phyloP scores from a whole-genome alignment of 225 moss, liverwort and hornwort species.

The Asterella californica region DNA sequence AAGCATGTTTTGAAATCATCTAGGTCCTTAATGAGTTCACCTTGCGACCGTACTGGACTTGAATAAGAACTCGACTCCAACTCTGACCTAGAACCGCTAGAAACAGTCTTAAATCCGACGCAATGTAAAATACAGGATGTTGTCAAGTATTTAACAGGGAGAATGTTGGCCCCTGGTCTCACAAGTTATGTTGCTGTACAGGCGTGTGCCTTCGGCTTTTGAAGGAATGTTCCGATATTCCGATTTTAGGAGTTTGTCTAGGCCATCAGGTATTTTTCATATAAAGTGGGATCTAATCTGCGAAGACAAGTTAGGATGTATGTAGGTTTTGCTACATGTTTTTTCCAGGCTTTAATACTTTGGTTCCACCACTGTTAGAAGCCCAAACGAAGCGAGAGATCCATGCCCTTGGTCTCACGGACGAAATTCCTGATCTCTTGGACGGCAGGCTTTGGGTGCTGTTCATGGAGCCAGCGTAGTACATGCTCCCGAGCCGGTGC shows the following conservation, averaged over 20 bases:
- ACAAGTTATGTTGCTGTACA: conserved; percentile 23
- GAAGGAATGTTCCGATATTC: conserved; percentile 84
- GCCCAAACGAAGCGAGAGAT: neutral
- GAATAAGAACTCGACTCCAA: neutral
- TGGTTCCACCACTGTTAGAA: neutral
- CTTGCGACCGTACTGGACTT: neutral
- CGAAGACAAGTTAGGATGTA: neutral
- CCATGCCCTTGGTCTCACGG: neutral
- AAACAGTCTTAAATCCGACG: neutral
- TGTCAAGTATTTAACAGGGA: neutral
- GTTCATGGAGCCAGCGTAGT: conserved; percentile 85
- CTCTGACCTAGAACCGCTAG: neutral
- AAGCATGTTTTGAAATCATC: neutral
- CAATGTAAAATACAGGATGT: neutral
- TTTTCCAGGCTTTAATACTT: neutral
- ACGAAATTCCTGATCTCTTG: neutral
- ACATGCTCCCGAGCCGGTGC: conserved; percentile 94
- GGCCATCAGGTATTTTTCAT: conserved; percentile 73
- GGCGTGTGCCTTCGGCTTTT: conserved; percentile 79
- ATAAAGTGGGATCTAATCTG: neutral
- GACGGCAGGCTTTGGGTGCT: conserved; percentile 74
- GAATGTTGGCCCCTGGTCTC: neutral
- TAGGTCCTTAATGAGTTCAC: neutral
- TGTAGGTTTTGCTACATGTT: neutral
- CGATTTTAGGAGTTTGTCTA: conserved; percentile 91